Base-by-base conservation (phyloP, 2,329 filamentous ascomycete genomes). In the Aspergillus ochraceus region DNA sequence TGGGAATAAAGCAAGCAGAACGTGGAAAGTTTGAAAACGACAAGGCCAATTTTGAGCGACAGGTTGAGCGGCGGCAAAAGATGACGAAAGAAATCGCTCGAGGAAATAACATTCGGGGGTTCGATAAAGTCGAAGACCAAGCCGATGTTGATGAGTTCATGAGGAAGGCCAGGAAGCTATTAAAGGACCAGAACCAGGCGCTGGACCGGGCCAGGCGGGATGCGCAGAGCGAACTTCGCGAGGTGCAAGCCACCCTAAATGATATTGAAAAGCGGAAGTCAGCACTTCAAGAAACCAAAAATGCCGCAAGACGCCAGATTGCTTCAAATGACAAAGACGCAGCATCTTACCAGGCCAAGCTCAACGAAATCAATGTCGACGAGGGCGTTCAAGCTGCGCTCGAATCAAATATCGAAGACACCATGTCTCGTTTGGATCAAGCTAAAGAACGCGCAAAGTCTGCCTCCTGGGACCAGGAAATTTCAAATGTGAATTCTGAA, bases 41-140 rank as follows among this genome's bases (percentile, higher is more conserved):
- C 71, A 92, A 94, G 77, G 89, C 91, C 62, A 91, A 90, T 68
- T 91, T 95, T 71, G 91, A 97, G 71, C 86, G 89, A 4, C 90
- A 97, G 65, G 73, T 97, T 3, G 81, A 86, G 66, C 81, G 85
- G 49, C 89, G 94, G 45, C 83, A 89, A 68, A 82, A 84, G 10
- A 84, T 96, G 74, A 87, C 97, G 57, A 91, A 88, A 64, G 88
- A 93, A 59, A 87, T 91, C 42, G 92, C 94, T 17, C 83, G 86
- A 50, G 83, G 82, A 26, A 90, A 97, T 74, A 88, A 86, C 60
- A 90, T 99, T 63, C 88, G 91, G 36, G 93, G 93, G 0, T 97
- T 90, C 70, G 92, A 97, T 63, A 86, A 88, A 20, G 87, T 92
- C 12, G 78, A 97, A 49, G 87, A 88, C 32, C 90, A 96, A 56